These are phyloP conservation scores for Phytopythium chamaehyphon DNA, from an alignment of 352 stramenopile species.

Conservation along the genomic window DNA sequence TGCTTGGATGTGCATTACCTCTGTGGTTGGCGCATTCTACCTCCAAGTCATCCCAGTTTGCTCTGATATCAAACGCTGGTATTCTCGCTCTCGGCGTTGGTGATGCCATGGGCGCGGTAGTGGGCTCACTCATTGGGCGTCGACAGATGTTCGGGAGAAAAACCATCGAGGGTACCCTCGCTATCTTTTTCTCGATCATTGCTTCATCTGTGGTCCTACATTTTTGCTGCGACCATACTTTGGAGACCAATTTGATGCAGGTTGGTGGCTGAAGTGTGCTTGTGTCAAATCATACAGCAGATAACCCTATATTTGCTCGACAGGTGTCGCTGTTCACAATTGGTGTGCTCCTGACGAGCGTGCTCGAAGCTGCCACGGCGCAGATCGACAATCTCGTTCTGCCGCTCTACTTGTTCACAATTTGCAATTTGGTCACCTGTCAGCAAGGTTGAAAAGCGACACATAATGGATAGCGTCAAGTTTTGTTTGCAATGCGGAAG, in stretches of 20 bases:
- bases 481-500: no score
- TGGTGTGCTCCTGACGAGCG: conserved; percentile 44
- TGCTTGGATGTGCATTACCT: conserved; percentile 70
- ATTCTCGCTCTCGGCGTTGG: conserved; percentile 67
- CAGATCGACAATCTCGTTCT: conserved; percentile 87
- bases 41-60: neutral
- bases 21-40: conserved; percentile 43
- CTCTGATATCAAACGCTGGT: conserved; percentile 55
- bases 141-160: conserved; percentile 58
- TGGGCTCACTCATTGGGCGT: conserved; percentile 50
- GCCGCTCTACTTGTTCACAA: conserved; percentile 57
- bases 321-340: conserved; percentile 24
- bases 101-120: conserved; percentile 69
- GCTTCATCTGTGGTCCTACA: conserved; percentile 49
- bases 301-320: conserved; percentile 2
- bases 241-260: conserved; percentile 24
- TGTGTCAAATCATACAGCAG: no score
- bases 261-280: conserved; percentile 14
- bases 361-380: conserved; percentile 61
- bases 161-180: conserved; percentile 54
- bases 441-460: conserved; percentile 9
- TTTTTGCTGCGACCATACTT: conserved; percentile 22
- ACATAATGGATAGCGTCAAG: no score
- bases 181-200: conserved; percentile 57
- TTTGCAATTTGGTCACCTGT: conserved; percentile 50